These are phyloP conservation scores for Staphylotrichum longicolle DNA, from an alignment of 495 filamentous ascomycete genomes.

Conservation along the genomic window DNA sequence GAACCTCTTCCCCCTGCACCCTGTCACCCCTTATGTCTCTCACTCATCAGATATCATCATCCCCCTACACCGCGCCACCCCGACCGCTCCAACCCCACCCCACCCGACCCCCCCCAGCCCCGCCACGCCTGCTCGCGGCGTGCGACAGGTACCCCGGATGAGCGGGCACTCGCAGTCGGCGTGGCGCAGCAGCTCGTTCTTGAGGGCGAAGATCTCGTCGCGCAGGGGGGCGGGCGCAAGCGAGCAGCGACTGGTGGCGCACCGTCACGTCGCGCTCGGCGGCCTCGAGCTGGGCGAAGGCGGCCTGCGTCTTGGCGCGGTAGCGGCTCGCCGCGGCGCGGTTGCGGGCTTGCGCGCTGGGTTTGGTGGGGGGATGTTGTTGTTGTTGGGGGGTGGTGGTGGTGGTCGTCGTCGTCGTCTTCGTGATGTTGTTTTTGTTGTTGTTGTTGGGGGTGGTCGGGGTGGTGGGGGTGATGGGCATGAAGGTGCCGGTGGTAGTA, in stretches of 20 bases:
- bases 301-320: constrained; percentile 20
- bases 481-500: background rate
- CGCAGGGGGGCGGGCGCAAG: constrained; percentile 35
- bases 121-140: constrained; percentile 31
- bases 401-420: background rate
- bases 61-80: too few species aligned
- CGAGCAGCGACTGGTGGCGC: constrained; percentile 27
- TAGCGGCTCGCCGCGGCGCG: constrained; percentile 21
- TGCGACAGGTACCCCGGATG: constrained; percentile 51
- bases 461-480: background rate
- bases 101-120: background rate
- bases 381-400: background rate
- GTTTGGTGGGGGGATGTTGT: background rate
- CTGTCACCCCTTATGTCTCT: background rate
- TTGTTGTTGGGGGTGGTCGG: background rate
- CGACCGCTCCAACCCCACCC: too few species aligned
- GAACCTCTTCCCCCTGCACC: too few species aligned
- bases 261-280: constrained; percentile 29
- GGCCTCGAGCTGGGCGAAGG: constrained; percentile 38
- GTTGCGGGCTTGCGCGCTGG: constrained; percentile 9
- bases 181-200: constrained; percentile 54
- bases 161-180: constrained; percentile 47
- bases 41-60: too few species aligned
- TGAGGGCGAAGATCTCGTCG: constrained; percentile 51
- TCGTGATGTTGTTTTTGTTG: background rate